Base-by-base conservation (phyloP, 2,329 filamentous ascomycete genomes). In the Colletotrichum musae region DNA sequence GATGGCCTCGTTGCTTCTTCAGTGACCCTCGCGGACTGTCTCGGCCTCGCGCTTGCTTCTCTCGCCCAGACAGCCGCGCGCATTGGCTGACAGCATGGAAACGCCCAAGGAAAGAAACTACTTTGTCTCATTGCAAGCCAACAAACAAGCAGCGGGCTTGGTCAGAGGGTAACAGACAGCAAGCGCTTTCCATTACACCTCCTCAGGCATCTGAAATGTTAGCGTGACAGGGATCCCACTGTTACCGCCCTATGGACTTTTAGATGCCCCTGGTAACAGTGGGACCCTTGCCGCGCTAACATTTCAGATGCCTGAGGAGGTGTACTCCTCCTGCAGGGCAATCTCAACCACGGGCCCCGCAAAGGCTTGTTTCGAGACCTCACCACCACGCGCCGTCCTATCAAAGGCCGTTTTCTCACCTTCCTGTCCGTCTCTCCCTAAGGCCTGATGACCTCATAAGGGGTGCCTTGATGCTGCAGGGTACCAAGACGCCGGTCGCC, bases 301-400 rank as follows among this genome's bases (percentile, higher is more conserved):
- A 18, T 18, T 18, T 18, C 18, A 18, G 18, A 18, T 18, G 18
- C 18, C 18, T 18, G 18, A 18, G 18, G 18, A 18, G 18, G 18
- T 18, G 18, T 18, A 18, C 10, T 64, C 26, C 50, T 43, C 39
- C 47, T 65, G 56, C 48, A 63, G 58, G 57, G 48, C 41, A 60
- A 28, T 64, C 41, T 59, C 24, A 67, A 36, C 60, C 39, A n/a
- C 45, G 28, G 57, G 39, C 43, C 59, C 64, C 52, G 39, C 36
- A 63, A 54, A 70, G 57, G 57, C 66, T 61, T 70, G 66, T 71
- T 71, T 71, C 61, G 67, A 52, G 32, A 70, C 66, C 41, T 58
- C 52, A 53, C 24, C 13, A 28, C 52, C 52, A 12, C 53, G 51
- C 59, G 39, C 41, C 48, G 64, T 43, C 68, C 51, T 71, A 64